Conservation (phyloP, 805 yeast genomes). For the Tetrapisispora fleetii region DNA sequence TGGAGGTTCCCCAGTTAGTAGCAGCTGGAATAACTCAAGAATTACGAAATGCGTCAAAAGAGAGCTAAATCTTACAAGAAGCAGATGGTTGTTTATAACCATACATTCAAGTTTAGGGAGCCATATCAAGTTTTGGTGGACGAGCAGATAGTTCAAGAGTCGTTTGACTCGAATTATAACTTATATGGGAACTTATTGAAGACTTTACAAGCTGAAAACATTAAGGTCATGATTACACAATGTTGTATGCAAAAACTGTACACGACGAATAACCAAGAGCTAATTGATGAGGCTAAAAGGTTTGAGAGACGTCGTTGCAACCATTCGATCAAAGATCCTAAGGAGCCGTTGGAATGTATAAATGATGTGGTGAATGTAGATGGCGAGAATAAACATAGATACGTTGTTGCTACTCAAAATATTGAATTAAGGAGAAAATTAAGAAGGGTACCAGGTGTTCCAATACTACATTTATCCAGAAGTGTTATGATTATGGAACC, state of each 20-base stretch:
- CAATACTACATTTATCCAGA: conserved; percentile 75
- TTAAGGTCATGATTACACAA: conserved; percentile 88
- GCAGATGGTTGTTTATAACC: conserved; percentile 76
- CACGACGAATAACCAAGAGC: conserved; percentile 56
- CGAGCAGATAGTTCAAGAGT: conserved; percentile 59
- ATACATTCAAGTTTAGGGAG: conserved; percentile 83
- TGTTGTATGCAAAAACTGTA: conserved; percentile 88
- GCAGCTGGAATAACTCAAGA: too few species aligned
- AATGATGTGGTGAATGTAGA: conserved; percentile 56
- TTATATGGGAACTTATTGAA: conserved; percentile 70
- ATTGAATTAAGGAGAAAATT: conserved; percentile 55
- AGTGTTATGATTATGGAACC: conserved; percentile 97
- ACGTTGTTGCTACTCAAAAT: conserved; percentile 79
- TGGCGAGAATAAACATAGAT: conserved; percentile 82
- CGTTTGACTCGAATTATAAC: conserved; percentile 62
- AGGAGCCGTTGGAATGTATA: conserved; percentile 67
- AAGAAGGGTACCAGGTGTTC: conserved; percentile 80
- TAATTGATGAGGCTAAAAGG: conserved; percentile 69
- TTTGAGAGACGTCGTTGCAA: conserved; percentile 91
- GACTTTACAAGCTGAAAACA: conserved; percentile 67
- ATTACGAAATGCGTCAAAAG: conserved; percentile 82
- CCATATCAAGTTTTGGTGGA: conserved; percentile 90
- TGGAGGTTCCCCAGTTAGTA: background rate
- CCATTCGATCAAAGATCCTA: conserved; percentile 56
- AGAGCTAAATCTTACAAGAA: conserved; percentile 90